Percentiles rank a stretch among this genome's conserved stretches.
phyloP scores from a whole-genome alignment of 192 early-diverging fungal genomes.

The Umbelopsis ramanniana region DNA sequence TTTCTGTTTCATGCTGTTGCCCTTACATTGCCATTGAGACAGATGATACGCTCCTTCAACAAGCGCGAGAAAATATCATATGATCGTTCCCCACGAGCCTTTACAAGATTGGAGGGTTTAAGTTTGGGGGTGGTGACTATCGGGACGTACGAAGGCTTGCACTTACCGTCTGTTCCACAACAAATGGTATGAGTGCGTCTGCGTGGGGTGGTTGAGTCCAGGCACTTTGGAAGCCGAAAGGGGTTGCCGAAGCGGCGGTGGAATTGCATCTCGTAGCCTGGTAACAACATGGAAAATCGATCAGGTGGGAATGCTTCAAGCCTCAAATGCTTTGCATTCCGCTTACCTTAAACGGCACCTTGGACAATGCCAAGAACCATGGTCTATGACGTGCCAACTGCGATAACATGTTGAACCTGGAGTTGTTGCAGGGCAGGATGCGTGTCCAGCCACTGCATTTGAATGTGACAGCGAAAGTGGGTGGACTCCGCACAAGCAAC shows the following conservation, averaged over 20 bases:
- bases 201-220: constrained; percentile 40
- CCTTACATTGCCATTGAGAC: constrained; percentile 87
- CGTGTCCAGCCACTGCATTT: background rate
- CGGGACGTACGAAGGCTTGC: background rate
- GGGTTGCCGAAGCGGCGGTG: background rate
- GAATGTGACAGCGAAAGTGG: background rate
- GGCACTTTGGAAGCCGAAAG: constrained; percentile 15
- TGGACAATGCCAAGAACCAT: background rate
- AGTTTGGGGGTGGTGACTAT: background rate
- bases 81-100: constrained; percentile 87
- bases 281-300: too few species aligned
- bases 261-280: background rate
- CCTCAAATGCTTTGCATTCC: background rate
- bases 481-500: background rate
- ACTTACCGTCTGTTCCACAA: constrained; percentile 67
- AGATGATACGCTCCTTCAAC: constrained; percentile 95
- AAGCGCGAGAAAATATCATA: constrained; percentile 98
- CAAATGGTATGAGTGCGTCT: constrained; percentile 61
- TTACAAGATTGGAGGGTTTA: background rate
- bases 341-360: background rate
- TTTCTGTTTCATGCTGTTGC: background rate
- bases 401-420: background rate
- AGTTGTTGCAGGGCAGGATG: background rate
- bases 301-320: background rate
- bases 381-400: background rate